Conservation (phyloP, 495 filamentous ascomycete genomes). For the Penicillium paxilli region DNA sequence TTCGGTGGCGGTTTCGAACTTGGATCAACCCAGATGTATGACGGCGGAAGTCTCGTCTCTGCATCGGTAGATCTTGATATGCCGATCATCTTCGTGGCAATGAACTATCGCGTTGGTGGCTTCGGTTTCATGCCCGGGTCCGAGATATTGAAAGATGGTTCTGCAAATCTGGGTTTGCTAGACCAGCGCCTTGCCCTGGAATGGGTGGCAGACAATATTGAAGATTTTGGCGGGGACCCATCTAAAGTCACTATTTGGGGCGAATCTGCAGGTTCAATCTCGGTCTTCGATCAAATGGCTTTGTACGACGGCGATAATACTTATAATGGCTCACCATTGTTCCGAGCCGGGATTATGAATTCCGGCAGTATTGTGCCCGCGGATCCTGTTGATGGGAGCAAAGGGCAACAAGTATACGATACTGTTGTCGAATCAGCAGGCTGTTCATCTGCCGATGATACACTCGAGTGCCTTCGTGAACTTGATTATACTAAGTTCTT, state of each 20-base stretch:
- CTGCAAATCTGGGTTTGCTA: constrained; percentile 53
- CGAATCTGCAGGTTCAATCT: constrained; percentile 71
- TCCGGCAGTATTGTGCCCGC: constrained; percentile 66
- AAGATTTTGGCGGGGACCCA: constrained; percentile 55
- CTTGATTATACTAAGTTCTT: constrained; percentile 61
- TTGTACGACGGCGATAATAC: constrained; percentile 67
- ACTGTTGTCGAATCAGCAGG: constrained; percentile 58
- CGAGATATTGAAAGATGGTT: constrained; percentile 65
- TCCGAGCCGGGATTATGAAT: constrained; percentile 73
- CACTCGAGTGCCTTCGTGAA: constrained; percentile 61
- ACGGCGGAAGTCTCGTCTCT: constrained; percentile 53
- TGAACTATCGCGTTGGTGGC: constrained; percentile 76
- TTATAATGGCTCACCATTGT: constrained; percentile 69
- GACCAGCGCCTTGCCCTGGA: constrained; percentile 53
- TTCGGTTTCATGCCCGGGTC: constrained; percentile 73
- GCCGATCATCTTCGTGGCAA: constrained; percentile 69
- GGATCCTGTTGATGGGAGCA: constrained; percentile 60
- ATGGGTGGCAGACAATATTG: constrained; percentile 58
- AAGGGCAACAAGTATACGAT: constrained; percentile 65
- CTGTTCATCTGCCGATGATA: constrained; percentile 55
- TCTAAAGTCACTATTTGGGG: constrained; percentile 73
- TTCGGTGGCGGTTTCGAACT: constrained; percentile 67
- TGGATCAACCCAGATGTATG: constrained; percentile 60
- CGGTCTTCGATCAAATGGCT: constrained; percentile 68
- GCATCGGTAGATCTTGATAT: constrained; percentile 55